Conservation (phyloP, 257 asterid genomes). For the Knoxia roxburghii region DNA sequence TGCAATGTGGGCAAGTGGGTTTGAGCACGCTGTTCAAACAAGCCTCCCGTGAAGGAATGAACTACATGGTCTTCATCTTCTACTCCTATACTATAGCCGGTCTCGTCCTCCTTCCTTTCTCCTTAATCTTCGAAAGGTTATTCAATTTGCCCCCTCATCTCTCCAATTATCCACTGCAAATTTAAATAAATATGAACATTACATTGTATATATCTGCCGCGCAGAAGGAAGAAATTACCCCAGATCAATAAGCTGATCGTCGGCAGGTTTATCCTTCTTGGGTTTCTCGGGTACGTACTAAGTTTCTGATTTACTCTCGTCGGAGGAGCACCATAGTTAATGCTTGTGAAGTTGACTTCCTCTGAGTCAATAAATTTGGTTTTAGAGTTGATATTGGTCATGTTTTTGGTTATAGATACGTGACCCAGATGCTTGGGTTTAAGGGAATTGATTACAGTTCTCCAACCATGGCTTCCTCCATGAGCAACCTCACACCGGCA, state of each 20-base stretch:
- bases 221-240: conserved; percentile 60
- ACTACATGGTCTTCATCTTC: conserved; percentile 15
- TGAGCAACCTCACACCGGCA: conserved; percentile 68
- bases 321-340: no score
- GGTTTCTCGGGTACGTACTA: conserved; percentile 68
- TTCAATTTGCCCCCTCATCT: background rate
- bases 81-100: conserved; percentile 21
- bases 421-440: conserved; percentile 21
- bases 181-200: background rate
- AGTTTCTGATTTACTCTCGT: no score
- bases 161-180: background rate
- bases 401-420: conserved; percentile 2
- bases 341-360: background rate
- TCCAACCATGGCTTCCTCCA: conserved; percentile 67
- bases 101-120: conserved; percentile 20
- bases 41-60: conserved; percentile 23
- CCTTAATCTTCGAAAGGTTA: conserved; percentile 18
- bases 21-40: conserved; percentile 19
- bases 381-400: no score
- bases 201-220: background rate
- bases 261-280: conserved; percentile 52
- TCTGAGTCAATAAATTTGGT: no score
- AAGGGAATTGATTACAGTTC: conserved; percentile 62
- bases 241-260: conserved; percentile 35
- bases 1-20: conserved; percentile 24